Evolutionary conservation across 2,329 filamentous ascomycete genomes (phyloP), one percentile per base, ranked within the genome.

Genomic region (Fusarium newnesense): DNA sequence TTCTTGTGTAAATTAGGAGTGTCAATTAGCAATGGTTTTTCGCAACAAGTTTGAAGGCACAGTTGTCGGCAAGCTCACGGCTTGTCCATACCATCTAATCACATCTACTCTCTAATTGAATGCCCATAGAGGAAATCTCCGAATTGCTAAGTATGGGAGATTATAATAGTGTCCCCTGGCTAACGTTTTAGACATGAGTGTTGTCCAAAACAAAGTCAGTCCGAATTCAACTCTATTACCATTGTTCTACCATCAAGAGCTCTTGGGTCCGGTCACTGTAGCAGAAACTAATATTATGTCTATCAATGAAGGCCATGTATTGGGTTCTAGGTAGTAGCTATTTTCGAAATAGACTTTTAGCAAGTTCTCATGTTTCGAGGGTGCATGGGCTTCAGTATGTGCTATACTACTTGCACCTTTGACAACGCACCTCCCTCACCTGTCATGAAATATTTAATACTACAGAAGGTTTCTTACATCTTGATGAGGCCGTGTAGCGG

Each of bases 341-440:
- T 4, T 3, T 13, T 18, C 0, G 7, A 18, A 18, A 18, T 9
- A 24, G 28, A 15, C 7, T 18, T 32, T 32, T 2, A 4, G 28
- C 46, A 49, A n/a, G 10, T 24, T 49, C 46, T 6, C 21, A 32
- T 7, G 46, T 24, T 12, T n/a, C 28, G 46, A 49, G 7, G 15
- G 15, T 49, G 7, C 19, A 30, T n/a, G 46, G 46, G 28, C 46
- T 30, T 30, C 19, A 13, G 24, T 19, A 9, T 13, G 18, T 28
- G 4, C 7, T 30, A 11, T 30, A 11, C 26, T 30, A 16, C 28
- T 15, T 12, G 28, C 4, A n/a, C 4, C 13, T 16, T 15, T 10
- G 13, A 49, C 21, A 50, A 32, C 21, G 30, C 28, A n/a, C 15
- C 28, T 24, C 46, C 5, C 28, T 32, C 4, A 9, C 1, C 9